phyloP scores from a whole-genome alignment of 345 rosid species.

The Xanthoceras sorbifolium region DNA sequence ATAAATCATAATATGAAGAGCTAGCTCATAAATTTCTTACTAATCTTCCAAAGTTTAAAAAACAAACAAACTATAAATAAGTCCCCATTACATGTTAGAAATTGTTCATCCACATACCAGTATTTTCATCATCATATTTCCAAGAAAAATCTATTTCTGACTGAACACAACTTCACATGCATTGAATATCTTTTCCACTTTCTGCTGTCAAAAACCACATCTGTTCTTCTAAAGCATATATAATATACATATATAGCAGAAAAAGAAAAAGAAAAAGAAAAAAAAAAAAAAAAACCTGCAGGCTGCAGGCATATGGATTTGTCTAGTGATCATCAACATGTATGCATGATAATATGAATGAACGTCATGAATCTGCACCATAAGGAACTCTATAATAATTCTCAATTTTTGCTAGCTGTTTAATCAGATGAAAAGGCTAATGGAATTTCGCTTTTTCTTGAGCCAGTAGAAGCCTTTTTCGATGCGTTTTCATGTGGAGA shows the following conservation, averaged over 20 bases:
- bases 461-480: background rate
- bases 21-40: background rate
- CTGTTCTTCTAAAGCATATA: too few species aligned
- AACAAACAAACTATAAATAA: background rate
- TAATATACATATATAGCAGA: too few species aligned
- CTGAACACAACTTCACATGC: background rate
- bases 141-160: background rate
- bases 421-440: slow-evolving; percentile 12
- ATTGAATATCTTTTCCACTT: background rate
- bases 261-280: too few species aligned
- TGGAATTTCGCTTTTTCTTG: slow-evolving; percentile 33
- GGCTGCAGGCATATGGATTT: background rate
- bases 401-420: too few species aligned
- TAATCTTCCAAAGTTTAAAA: background rate
- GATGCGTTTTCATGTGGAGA: background rate
- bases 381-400: background rate
- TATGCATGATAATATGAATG: background rate
- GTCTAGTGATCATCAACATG: background rate
- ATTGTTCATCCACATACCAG: background rate
- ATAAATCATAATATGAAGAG: too few species aligned
- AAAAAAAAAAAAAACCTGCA: background rate
- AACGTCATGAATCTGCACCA: background rate
- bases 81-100: background rate
- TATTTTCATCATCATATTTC: background rate
- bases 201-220: slow-evolving; percentile 16